phyloP scores from a whole-genome alignment of 495 filamentous ascomycete genomes.

The Hyaloscypha bicolor region DNA sequence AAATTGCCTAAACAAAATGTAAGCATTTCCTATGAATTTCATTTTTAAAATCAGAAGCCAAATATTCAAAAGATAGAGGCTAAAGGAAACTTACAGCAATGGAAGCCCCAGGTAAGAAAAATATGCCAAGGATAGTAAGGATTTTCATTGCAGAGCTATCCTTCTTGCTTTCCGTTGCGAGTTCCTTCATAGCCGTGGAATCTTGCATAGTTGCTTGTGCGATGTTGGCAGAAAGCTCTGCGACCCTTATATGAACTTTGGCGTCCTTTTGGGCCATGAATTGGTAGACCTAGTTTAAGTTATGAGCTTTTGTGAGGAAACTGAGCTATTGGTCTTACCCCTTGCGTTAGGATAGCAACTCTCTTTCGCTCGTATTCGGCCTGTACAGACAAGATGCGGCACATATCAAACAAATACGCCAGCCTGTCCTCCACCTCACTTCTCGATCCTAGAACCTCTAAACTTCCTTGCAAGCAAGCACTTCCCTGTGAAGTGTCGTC shows the following conservation, averaged over 20 bases:
- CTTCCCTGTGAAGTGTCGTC: background rate
- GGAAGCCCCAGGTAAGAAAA: conserved; percentile 55
- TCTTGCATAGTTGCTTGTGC: conserved; percentile 55
- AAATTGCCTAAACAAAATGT: background rate
- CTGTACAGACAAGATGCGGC: background rate
- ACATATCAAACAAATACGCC: background rate
- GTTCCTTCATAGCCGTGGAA: conserved; percentile 7
- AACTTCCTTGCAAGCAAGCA: background rate
- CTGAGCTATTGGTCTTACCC: background rate
- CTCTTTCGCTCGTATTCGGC: background rate
- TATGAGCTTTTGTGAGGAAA: background rate
- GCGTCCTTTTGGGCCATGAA: conserved; percentile 22
- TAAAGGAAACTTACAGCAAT: conserved; percentile 35
- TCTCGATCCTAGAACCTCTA: background rate
- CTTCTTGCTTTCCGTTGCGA: no score
- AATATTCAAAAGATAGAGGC: no score
- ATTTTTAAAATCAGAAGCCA: background rate
- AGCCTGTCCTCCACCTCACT: background rate
- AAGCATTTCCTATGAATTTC: background rate
- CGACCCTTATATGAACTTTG: conserved; percentile 3
- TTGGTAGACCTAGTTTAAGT: conserved; percentile 16
- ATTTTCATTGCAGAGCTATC: conserved; percentile 52
- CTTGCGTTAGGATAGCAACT: background rate
- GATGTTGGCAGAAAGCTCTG: conserved; percentile 24
- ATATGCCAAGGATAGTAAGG: conserved; percentile 52